Evolutionary conservation across 1,139 yeast species (phyloP).

Genomic region (Nakaseomyces nivariensis): DNA sequence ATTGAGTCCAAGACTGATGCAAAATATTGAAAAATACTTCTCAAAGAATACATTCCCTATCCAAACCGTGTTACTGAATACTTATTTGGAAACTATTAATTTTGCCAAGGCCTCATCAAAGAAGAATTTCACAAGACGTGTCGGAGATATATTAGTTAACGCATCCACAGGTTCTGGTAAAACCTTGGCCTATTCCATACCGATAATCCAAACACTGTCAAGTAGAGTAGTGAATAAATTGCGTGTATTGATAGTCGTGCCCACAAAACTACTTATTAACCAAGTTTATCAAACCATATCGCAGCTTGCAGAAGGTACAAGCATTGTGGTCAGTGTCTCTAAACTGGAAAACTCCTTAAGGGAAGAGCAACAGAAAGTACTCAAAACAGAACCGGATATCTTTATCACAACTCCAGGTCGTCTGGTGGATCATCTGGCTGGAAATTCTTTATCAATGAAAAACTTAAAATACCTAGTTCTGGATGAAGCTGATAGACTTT

Average conservation of each 20-base stretch:
- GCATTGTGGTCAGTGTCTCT: slow-evolving; percentile 48
- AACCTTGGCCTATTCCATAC: slow-evolving; percentile 81
- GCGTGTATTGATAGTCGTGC: slow-evolving; percentile 73
- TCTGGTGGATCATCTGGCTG: slow-evolving; percentile 70
- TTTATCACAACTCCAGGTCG: slow-evolving; percentile 88
- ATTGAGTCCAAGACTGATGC: slow-evolving; percentile 16
- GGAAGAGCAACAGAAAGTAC: slow-evolving; percentile 52
- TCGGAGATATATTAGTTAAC: slow-evolving; percentile 75
- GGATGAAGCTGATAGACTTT: slow-evolving; percentile 90
- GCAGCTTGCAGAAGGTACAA: slow-evolving; percentile 55
- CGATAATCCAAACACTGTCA: slow-evolving; percentile 61
- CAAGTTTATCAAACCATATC: slow-evolving; percentile 68
- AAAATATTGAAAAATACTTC: slow-evolving; percentile 21
- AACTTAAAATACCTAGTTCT: slow-evolving; percentile 62
- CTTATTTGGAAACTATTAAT: slow-evolving; percentile 20
- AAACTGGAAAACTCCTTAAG: slow-evolving; percentile 51
- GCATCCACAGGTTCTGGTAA: slow-evolving; percentile 97
- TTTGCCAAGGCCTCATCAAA: slow-evolving; percentile 18
- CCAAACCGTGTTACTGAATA: slow-evolving; percentile 25
- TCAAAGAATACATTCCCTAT: slow-evolving; percentile 27
- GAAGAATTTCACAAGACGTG: slow-evolving; percentile 32
- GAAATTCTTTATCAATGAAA: slow-evolving; percentile 33
- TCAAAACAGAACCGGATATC: slow-evolving; percentile 57
- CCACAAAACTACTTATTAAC: slow-evolving; percentile 77
- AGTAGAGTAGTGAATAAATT: slow-evolving; percentile 60